Evolutionary conservation across 2,329 filamentous ascomycete species (phyloP), one percentile per base, ranked within the genome.

Genomic region (Neonectria magnoliae): DNA sequence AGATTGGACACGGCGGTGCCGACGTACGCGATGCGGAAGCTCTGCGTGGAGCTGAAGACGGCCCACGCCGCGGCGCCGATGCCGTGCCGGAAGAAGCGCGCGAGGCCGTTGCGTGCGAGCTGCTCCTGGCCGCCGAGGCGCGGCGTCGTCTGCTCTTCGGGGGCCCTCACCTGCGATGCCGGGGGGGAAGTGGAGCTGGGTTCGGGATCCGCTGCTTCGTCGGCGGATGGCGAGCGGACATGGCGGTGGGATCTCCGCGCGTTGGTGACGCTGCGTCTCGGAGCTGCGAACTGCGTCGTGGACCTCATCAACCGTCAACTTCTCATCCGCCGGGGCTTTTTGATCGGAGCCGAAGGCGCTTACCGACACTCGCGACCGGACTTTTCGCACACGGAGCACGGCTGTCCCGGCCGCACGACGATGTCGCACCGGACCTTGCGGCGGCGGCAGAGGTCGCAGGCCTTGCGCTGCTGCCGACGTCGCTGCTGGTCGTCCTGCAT

Each of bases 401-500:
- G 68, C 5, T 65, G 65, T 18, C 59, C 57, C 1, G 68, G 41
- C 2, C 58, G 62, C 5, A 67, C 50, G 2, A 74, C 67, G 6
- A 73, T 73, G 18, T 73, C 71, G 13, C 71, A 73, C 1, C 70
- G 67, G 22, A 73, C 70, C 41, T 73, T 73, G 14, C 70, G 70
- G 1, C 68, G 70, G 0, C 71, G 71, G n/a, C 71, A 73, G 6
- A 74, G 50, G 6, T 73, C 71, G 47, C 71, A 73, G 27, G 71
- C 71, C 41, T 73, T 73, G 18, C 71, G 68, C 54, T 73, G 71
- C 41, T 73, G 71, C 7, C 71, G 1, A 80, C 84, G 66, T 18
- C 69, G 69, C 18, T 42, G 29, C 42, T 63, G 55, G 9, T 54
- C 55, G 16, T 55, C 53, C 53, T 57, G 50, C 55, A 59, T 63